phyloP scores from a whole-genome alignment of 331 rosid genomes.

The Acacia pycnantha region DNA sequence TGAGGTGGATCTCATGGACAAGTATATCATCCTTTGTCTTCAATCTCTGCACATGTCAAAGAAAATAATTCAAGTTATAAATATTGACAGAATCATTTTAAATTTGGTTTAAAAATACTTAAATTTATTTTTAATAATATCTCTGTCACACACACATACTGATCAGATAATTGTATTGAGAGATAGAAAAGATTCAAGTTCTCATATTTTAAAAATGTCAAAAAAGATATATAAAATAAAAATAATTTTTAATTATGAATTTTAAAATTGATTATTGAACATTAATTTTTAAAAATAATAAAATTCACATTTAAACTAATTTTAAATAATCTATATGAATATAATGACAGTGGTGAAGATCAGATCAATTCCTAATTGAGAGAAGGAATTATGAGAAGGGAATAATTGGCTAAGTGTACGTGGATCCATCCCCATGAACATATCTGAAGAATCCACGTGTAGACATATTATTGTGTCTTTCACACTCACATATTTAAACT shows the following conservation, averaged over 20 bases:
- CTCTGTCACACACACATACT: too few relatives aligned
- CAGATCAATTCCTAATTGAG: not conserved
- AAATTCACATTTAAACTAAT: too few relatives aligned
- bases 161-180: too few relatives aligned
- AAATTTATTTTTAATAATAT: too few relatives aligned
- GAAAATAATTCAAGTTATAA: not conserved
- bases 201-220: not conserved
- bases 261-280: too few relatives aligned
- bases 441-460: constrained; percentile 17
- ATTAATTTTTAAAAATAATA: too few relatives aligned
- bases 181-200: not conserved
- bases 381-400: not conserved
- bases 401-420: not conserved
- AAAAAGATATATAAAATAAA: too few relatives aligned
- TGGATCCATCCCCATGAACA: not conserved
- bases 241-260: too few relatives aligned
- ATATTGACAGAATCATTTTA: too few relatives aligned
- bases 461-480: not conserved
- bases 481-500: not conserved
- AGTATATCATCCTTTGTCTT: not conserved
- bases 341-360: too few relatives aligned
- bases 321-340: not conserved
- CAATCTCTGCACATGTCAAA: not conserved
- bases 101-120: too few relatives aligned
- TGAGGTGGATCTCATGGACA: too few relatives aligned